A percentile compares a stretch with the other conserved stretches of the same genome.
Evolutionary conservation across 1,139 yeast genomes (phyloP).

Genomic region (Ogataea hybrid): DNA sequence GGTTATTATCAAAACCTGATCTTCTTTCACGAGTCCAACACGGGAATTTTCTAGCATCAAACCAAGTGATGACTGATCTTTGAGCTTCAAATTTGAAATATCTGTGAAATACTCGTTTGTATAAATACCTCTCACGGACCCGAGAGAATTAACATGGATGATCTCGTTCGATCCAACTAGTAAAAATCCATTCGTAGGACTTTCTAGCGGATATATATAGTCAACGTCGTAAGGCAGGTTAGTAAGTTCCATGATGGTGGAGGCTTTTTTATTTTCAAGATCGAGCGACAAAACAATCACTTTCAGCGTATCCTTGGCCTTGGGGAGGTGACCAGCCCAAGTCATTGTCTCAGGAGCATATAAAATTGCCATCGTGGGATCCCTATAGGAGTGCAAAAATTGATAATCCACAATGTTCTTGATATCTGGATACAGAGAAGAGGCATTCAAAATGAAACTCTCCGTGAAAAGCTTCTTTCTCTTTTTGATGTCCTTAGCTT

Average conservation of each 20-base stretch:
- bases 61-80: constrained; percentile 53
- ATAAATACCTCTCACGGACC: constrained; percentile 65
- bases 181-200: constrained; percentile 61
- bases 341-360: constrained; percentile 58
- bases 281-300: constrained; percentile 64
- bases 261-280: constrained; percentile 57
- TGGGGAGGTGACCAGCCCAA: constrained; percentile 74
- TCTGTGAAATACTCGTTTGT: constrained; percentile 58
- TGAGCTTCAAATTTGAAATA: constrained; percentile 47
- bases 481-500: constrained; percentile 18
- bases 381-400: constrained; percentile 69
- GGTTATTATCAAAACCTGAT: constrained; percentile 52
- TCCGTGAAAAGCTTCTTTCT: constrained; percentile 37
- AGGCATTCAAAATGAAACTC: constrained; percentile 58
- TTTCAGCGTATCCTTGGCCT: constrained; percentile 60
- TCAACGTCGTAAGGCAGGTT: constrained; percentile 76
- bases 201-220: constrained; percentile 57
- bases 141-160: constrained; percentile 80
- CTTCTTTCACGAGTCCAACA: constrained; percentile 47
- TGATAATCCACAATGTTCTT: constrained; percentile 65
- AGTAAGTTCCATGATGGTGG: constrained; percentile 62
- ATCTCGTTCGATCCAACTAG: constrained; percentile 76
- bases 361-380: constrained; percentile 76
- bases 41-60: constrained; percentile 58
- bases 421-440: constrained; percentile 54